Evolutionary conservation across 2,329 filamentous ascomycete genomes (phyloP).

Genomic region (Beauveria sp.): DNA sequence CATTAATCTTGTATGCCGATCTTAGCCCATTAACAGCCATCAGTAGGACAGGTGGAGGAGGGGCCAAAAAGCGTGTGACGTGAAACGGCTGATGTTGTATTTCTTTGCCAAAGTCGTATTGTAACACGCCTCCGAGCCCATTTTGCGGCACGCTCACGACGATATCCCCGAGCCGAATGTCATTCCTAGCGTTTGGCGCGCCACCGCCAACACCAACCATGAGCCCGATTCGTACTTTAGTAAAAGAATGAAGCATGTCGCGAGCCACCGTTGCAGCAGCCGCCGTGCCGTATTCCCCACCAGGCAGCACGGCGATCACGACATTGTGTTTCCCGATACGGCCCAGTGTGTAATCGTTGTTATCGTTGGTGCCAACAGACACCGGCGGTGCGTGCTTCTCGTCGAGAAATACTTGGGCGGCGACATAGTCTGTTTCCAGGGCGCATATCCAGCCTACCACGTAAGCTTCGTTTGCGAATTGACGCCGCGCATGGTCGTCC

Average conservation of each 20-base stretch:
- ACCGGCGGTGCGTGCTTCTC: not conserved
- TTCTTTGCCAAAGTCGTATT: not conserved
- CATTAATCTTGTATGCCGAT: too few relatives aligned
- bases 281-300: slow-evolving; percentile 20
- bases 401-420: slow-evolving; percentile 24
- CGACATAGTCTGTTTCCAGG: slow-evolving; percentile 27
- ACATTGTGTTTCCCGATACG: slow-evolving; percentile 27
- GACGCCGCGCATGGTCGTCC: too few relatives aligned
- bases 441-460: slow-evolving; percentile 39
- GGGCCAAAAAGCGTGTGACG: too few relatives aligned
- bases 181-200: slow-evolving; percentile 21
- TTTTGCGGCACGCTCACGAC: slow-evolving; percentile 13
- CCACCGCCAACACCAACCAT: slow-evolving; percentile 29
- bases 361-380: not conserved
- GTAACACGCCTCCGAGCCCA: not conserved
- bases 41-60: not conserved
- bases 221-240: slow-evolving; percentile 22
- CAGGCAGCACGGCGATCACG: slow-evolving; percentile 24
- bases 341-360: slow-evolving; percentile 24
- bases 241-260: slow-evolving; percentile 23
- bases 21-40: not conserved
- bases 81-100: not conserved
- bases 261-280: slow-evolving; percentile 21
- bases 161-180: slow-evolving; percentile 22
- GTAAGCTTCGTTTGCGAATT: not conserved